phyloP scores from a whole-genome alignment of 257 asterid species.

The Fraxinus pennsylvanica region DNA sequence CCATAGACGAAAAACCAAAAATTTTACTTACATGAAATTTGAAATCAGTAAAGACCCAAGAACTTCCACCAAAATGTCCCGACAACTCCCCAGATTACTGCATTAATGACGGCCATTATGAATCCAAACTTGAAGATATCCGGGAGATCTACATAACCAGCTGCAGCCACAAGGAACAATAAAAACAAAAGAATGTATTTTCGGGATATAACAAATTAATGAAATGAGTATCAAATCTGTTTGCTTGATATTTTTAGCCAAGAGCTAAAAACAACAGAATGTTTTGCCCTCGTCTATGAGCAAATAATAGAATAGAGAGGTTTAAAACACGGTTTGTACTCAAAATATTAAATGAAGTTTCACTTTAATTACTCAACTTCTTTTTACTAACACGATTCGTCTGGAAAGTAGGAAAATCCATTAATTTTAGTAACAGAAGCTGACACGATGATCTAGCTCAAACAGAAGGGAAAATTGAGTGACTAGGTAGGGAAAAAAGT shows the following conservation, averaged over 20 bases:
- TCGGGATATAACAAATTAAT: not conserved
- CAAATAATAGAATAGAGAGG: too few species aligned
- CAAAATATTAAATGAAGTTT: too few species aligned
- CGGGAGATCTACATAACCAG: conserved; percentile 92
- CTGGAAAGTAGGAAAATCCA: too few species aligned
- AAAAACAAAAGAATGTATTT: not conserved
- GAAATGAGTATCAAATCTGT: not conserved
- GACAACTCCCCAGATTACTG: conserved; percentile 69
- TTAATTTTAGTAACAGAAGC: not conserved
- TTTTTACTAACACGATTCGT: too few species aligned
- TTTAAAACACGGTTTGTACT: too few species aligned
- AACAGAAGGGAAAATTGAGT: not conserved
- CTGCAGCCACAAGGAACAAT: conserved; percentile 46
- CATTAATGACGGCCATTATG: conserved; percentile 76
- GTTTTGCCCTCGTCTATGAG: too few species aligned
- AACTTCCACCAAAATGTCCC: conserved; percentile 96
- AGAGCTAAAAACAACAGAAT: too few species aligned
- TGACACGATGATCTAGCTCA: not conserved
- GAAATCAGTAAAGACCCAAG: conserved; percentile 71
- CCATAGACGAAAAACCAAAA: conserved; percentile 29
- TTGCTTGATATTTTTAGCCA: too few species aligned
- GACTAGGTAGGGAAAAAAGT: not conserved
- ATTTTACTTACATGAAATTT: conserved; percentile 29
- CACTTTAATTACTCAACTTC: too few species aligned
- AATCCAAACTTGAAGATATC: conserved; percentile 84